Conservation (phyloP, 2,329 filamentous ascomycete species). For the Escovopsis weberi region DNA sequence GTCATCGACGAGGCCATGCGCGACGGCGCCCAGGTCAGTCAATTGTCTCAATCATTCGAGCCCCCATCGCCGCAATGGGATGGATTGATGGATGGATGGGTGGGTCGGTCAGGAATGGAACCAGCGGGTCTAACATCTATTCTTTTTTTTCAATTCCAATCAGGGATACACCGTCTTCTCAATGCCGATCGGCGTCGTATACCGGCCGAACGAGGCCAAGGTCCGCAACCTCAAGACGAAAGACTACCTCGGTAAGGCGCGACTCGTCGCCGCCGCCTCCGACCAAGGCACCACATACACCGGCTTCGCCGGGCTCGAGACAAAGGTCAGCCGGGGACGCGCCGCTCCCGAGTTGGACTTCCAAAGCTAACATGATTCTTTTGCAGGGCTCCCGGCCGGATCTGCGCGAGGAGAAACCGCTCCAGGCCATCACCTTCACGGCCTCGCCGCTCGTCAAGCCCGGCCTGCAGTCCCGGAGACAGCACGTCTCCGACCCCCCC, state of each 20-base stretch:
- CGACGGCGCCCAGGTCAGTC: conserved; percentile 73
- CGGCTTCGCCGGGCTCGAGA: conserved; percentile 65
- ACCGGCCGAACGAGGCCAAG: conserved; percentile 91
- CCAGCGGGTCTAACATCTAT: conserved; percentile 9
- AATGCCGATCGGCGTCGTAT: conserved; percentile 89
- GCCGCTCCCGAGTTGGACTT: background rate
- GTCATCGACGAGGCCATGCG: conserved; percentile 95
- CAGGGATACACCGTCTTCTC: conserved; percentile 98
- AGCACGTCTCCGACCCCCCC: conserved; percentile 67
- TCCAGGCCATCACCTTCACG: conserved; percentile 78
- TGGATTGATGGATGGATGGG: too few relatives aligned
- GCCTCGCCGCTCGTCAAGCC: conserved; percentile 88
- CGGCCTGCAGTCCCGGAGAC: conserved; percentile 62
- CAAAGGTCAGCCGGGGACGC: conserved; percentile 40
- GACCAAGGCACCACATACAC: conserved; percentile 70
- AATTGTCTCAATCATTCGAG: background rate
- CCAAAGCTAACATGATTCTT: background rate
- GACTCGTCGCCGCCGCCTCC: conserved; percentile 78
- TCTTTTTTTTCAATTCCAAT: conserved; percentile 7
- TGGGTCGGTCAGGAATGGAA: too few relatives aligned
- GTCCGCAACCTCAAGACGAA: conserved; percentile 97
- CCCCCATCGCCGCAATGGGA: too few relatives aligned
- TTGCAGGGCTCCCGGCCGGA: conserved; percentile 17
- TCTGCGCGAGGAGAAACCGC: conserved; percentile 38
- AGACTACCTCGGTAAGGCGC: conserved; percentile 93